Evolutionary conservation across 2,329 filamentous ascomycete genomes (phyloP).

Genomic region (Monilinia polystroma): DNA sequence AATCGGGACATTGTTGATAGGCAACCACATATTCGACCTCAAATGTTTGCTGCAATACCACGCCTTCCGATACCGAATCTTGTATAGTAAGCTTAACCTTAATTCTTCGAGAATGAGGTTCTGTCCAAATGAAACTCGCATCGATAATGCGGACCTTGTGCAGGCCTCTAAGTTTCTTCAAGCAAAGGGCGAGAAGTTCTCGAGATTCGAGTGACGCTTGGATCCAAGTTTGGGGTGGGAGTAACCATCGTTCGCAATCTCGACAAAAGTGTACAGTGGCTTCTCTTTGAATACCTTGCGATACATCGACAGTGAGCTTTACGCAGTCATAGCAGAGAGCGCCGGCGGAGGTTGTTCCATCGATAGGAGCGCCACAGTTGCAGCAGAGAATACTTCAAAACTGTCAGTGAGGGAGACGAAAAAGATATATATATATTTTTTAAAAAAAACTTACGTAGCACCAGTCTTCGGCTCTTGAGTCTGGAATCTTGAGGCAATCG

Average conservation of each 20-base stretch:
- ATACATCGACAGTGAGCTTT: constrained; percentile 91
- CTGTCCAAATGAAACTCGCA: constrained; percentile 96
- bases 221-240: constrained; percentile 84
- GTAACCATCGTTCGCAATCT: constrained; percentile 92
- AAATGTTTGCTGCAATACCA: constrained; percentile 84
- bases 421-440: neutral
- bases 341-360: constrained; percentile 81
- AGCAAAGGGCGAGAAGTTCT: constrained; percentile 87
- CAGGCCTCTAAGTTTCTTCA: constrained; percentile 82
- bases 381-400: constrained; percentile 81
- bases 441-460: constrained; percentile 52
- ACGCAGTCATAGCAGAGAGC: constrained; percentile 96
- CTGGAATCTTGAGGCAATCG: constrained; percentile 44
- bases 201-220: constrained; percentile 82
- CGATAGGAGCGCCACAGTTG: constrained; percentile 94
- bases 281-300: constrained; percentile 85
- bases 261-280: constrained; percentile 86
- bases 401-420: constrained; percentile 28
- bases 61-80: constrained; percentile 60
- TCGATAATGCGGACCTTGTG: constrained; percentile 93
- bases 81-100: constrained; percentile 97
- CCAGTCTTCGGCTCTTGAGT: constrained; percentile 40
- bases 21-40: constrained; percentile 91
- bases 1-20: constrained; percentile 92
- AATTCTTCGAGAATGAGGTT: constrained; percentile 88